Conservation (phyloP, 1,284 basidiomycete genomes). For the Thecaphora thlaspeos region DNA sequence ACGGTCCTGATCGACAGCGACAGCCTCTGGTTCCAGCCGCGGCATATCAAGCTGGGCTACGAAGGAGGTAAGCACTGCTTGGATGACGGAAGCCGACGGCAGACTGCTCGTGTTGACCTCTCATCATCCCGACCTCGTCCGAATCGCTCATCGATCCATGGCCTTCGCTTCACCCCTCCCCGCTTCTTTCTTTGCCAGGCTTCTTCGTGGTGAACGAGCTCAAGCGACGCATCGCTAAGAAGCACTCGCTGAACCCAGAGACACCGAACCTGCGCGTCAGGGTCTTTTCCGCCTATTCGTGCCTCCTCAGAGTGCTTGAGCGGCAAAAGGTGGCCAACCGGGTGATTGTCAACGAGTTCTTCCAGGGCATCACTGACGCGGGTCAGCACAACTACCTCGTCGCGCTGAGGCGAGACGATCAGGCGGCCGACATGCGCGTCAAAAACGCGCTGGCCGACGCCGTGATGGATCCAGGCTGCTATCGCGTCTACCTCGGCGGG, state of each 20-base stretch:
- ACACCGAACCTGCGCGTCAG: slow-evolving; percentile 19
- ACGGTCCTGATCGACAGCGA: slow-evolving; percentile 26
- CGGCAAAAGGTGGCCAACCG: neutral
- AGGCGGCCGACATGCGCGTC: slow-evolving; percentile 29
- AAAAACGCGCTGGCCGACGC: slow-evolving; percentile 28
- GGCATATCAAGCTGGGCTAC: slow-evolving; percentile 13
- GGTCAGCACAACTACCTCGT: slow-evolving; percentile 23
- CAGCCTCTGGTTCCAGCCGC: slow-evolving; percentile 22
- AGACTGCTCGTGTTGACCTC: too few species aligned
- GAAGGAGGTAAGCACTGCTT: slow-evolving; percentile 14
- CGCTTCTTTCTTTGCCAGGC: neutral
- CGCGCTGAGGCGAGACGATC: slow-evolving; percentile 14
- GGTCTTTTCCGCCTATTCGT: slow-evolving; percentile 4
- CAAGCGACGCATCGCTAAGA: slow-evolving; percentile 15
- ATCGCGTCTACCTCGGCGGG: slow-evolving; percentile 23
- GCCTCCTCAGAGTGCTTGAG: slow-evolving; percentile 7
- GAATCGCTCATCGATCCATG: too few species aligned
- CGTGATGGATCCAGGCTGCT: slow-evolving; percentile 21
- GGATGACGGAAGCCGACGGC: too few species aligned
- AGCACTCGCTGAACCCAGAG: slow-evolving; percentile 12
- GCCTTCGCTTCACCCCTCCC: neutral
- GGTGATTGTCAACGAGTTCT: slow-evolving; percentile 11
- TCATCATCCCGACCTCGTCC: too few species aligned
- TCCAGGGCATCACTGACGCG: slow-evolving; percentile 15
- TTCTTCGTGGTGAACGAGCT: slow-evolving; percentile 14